phyloP scores from a whole-genome alignment of 768 basidiomycete species.

The Auricularia cornea region DNA sequence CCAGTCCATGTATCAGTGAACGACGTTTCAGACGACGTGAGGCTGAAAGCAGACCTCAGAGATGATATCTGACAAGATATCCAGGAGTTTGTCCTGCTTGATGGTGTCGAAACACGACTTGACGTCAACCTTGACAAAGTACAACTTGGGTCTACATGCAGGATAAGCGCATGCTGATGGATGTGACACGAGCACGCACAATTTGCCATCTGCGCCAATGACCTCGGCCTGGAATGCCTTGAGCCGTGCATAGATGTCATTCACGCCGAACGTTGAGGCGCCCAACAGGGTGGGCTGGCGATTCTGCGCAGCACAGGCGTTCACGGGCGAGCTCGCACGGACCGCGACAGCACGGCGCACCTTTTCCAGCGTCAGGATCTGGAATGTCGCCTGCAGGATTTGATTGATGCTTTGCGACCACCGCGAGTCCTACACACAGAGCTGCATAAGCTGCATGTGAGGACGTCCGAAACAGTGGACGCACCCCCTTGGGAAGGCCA shows the following conservation, averaged over 20 bases:
- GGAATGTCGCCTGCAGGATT: constrained; percentile 73
- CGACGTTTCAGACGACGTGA: not conserved
- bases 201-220: constrained; percentile 30
- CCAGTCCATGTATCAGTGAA: not conserved
- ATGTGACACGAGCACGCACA: constrained; percentile 35
- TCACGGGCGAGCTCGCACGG: no score
- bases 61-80: constrained; percentile 65
- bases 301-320: constrained; percentile 38
- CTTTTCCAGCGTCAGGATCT: constrained; percentile 83
- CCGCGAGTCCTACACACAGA: constrained; percentile 6
- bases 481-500: constrained; percentile 8
- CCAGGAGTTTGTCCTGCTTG: constrained; percentile 74
- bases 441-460: no score
- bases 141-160: constrained; percentile 63
- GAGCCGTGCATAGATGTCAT: constrained; percentile 71
- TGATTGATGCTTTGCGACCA: constrained; percentile 73
- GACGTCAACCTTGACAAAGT: constrained; percentile 96
- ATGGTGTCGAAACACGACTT: constrained; percentile 96
- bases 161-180: not conserved
- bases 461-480: no score
- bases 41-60: constrained; percentile 44
- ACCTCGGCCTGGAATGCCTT: constrained; percentile 59
- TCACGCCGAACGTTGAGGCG: constrained; percentile 72
- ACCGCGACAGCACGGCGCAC: constrained; percentile 29
- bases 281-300: constrained; percentile 58